Percentiles rank a stretch among this genome's conserved stretches.
Conservation (phyloP, 2,329 filamentous ascomycete species). For the Capronia americana region DNA sequence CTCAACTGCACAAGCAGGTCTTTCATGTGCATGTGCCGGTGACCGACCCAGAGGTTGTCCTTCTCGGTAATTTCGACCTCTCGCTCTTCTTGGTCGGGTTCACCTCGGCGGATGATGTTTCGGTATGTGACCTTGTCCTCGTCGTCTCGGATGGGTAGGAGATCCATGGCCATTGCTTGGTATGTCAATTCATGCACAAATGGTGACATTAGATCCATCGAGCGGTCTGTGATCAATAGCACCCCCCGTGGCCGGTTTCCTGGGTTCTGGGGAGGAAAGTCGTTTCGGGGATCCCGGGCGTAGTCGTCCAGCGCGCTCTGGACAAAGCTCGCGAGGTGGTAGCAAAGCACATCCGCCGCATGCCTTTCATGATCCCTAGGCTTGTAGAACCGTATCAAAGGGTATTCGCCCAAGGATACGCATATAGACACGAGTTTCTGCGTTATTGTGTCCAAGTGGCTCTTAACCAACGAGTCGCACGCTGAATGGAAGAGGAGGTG, state of each 20-base stretch:
- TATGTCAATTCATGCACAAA: conserved; percentile 97
- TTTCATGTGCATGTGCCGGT: conserved; percentile 95
- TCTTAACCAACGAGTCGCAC: conserved; percentile 81
- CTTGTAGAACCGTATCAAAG: conserved; percentile 87
- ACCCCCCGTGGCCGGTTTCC: conserved; percentile 76
- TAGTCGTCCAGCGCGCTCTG: conserved; percentile 92
- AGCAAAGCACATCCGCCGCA: conserved; percentile 85
- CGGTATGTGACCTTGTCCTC: conserved; percentile 85
- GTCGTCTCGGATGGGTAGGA: conserved; percentile 84
- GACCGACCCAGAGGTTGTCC: conserved; percentile 94
- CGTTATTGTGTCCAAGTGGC: conserved; percentile 82
- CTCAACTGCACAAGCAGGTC: conserved; percentile 94
- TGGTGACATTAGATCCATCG: conserved; percentile 89
- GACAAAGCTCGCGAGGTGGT: conserved; percentile 86
- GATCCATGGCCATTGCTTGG: conserved; percentile 95
- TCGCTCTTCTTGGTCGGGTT: conserved; percentile 74
- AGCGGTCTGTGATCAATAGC: conserved; percentile 85
- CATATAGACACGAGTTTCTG: conserved; percentile 91
- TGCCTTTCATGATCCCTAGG: conserved; percentile 73
- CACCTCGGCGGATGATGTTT: conserved; percentile 77
- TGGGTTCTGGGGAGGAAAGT: conserved; percentile 79
- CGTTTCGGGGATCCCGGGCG: conserved; percentile 74
- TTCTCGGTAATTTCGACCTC: conserved; percentile 90
- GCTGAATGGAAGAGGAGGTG: conserved; percentile 87
- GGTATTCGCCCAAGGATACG: conserved; percentile 90